Percentiles rank a stretch among this genome's conserved stretches.
Evolutionary conservation across 2,329 filamentous ascomycete genomes (phyloP).

Genomic region (Microsporum canis): DNA sequence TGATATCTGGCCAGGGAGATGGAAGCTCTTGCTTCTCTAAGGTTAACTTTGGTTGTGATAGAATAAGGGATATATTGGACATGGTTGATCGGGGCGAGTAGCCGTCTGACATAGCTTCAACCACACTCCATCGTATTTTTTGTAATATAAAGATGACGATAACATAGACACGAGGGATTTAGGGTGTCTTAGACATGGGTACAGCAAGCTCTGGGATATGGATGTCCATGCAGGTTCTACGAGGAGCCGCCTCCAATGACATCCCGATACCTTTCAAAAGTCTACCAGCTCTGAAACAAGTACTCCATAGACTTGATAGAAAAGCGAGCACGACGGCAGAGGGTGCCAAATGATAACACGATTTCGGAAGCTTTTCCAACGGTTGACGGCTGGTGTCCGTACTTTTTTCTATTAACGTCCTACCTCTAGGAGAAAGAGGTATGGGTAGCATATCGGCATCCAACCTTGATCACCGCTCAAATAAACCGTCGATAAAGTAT

Average conservation of each 20-base stretch:
- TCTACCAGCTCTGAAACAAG: neutral
- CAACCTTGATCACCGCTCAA: neutral
- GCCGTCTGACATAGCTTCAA: neutral
- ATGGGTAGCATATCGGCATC: no score
- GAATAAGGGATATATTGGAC: neutral
- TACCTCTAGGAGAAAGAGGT: no score
- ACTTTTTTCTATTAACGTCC: neutral
- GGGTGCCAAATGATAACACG: neutral
- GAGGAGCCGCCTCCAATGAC: slow-evolving; percentile 4
- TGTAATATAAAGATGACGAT: neutral
- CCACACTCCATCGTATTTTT: neutral
- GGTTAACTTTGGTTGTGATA: neutral
- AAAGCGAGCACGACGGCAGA: neutral
- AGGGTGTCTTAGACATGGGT: neutral
- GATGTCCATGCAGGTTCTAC: neutral
- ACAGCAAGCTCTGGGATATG: neutral
- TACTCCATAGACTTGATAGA: neutral
- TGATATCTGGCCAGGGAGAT: neutral
- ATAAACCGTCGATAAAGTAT: neutral
- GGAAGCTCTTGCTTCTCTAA: neutral
- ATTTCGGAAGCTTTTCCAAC: neutral
- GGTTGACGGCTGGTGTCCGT: neutral
- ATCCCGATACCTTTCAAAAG: neutral
- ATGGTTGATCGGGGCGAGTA: neutral
- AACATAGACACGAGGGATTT: neutral